Evolutionary conservation across 768 basidiomycete species (phyloP).

Genomic region (Kwoniella europaea): DNA sequence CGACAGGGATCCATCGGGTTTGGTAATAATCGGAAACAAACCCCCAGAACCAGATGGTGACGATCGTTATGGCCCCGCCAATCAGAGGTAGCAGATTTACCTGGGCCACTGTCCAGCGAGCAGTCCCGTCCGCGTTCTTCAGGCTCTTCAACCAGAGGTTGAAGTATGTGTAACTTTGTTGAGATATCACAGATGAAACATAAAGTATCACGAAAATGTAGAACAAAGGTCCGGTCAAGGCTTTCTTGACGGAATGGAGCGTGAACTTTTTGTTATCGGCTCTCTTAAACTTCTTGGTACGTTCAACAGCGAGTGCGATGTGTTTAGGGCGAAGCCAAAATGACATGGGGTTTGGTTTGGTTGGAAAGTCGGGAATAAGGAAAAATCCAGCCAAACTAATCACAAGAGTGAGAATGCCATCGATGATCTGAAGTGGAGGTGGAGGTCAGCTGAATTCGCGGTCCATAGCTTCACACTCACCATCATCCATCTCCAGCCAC

Average conservation of each 20-base stretch:
- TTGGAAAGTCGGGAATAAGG: slow-evolving; percentile 53
- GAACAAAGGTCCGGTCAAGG: slow-evolving; percentile 42
- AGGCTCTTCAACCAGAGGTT: slow-evolving; percentile 49
- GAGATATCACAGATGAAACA: slow-evolving; percentile 41
- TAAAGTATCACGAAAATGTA: slow-evolving; percentile 49
- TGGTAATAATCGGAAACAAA: slow-evolving; percentile 46
- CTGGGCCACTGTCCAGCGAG: slow-evolving; percentile 20
- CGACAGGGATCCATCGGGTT: slow-evolving; percentile 45
- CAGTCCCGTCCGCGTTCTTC: slow-evolving; percentile 22
- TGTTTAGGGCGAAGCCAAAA: slow-evolving; percentile 47
- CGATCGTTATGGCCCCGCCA: slow-evolving; percentile 30
- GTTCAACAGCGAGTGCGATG: slow-evolving; percentile 35
- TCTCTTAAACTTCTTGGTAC: slow-evolving; percentile 41
- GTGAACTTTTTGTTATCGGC: slow-evolving; percentile 48
- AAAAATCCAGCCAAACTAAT: slow-evolving; percentile 35
- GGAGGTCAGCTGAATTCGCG: slow-evolving; percentile 54
- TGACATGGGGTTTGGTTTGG: slow-evolving; percentile 43
- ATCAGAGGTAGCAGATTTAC: slow-evolving; percentile 32
- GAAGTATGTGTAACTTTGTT: slow-evolving; percentile 48
- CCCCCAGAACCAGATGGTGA: slow-evolving; percentile 47
- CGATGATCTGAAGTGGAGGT: slow-evolving; percentile 55
- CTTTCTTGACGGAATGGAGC: slow-evolving; percentile 33
- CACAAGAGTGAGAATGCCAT: slow-evolving; percentile 46
- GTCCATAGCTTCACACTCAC: slow-evolving; percentile 7
- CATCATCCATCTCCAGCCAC: slow-evolving; percentile 58